Conservation (phyloP, 441 rosid species). For the Euphorbia neoarborescens region DNA sequence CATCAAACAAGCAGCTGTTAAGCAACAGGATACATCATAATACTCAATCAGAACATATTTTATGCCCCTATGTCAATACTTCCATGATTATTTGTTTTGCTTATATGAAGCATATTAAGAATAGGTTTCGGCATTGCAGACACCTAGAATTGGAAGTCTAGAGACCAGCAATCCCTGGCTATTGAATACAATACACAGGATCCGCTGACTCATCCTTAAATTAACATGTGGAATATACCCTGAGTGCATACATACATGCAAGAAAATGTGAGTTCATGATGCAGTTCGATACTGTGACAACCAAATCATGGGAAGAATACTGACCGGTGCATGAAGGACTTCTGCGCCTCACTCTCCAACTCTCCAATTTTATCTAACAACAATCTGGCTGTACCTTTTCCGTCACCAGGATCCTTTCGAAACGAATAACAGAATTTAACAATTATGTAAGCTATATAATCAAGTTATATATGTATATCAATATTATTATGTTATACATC, state of each 20-base stretch:
- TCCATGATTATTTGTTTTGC: not conserved
- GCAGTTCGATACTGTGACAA: not conserved
- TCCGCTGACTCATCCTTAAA: not conserved
- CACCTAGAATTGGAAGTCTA: slow-evolving; percentile 5
- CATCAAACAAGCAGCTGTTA: not conserved
- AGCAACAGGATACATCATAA: slow-evolving; percentile 1
- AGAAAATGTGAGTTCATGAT: not conserved
- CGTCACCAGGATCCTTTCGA: slow-evolving; percentile 64
- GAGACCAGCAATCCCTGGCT: not conserved
- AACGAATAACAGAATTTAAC: not conserved
- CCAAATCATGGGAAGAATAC: slow-evolving; percentile 22
- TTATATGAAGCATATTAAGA: not conserved
- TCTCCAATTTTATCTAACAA: slow-evolving; percentile 70
- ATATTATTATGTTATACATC: not conserved
- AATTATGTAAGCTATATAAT: not conserved
- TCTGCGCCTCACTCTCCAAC: slow-evolving; percentile 91
- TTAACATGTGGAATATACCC: not conserved
- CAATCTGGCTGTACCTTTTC: slow-evolving; percentile 69
- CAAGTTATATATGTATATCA: not conserved
- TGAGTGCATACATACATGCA: not conserved
- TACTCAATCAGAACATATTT: not conserved
- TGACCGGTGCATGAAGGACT: slow-evolving; percentile 98
- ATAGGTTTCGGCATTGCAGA: not conserved
- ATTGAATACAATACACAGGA: slow-evolving; percentile 11
- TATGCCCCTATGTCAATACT: not conserved